phyloP scores from a whole-genome alignment of 306 rosid species.

The Medicago lupulina region DNA sequence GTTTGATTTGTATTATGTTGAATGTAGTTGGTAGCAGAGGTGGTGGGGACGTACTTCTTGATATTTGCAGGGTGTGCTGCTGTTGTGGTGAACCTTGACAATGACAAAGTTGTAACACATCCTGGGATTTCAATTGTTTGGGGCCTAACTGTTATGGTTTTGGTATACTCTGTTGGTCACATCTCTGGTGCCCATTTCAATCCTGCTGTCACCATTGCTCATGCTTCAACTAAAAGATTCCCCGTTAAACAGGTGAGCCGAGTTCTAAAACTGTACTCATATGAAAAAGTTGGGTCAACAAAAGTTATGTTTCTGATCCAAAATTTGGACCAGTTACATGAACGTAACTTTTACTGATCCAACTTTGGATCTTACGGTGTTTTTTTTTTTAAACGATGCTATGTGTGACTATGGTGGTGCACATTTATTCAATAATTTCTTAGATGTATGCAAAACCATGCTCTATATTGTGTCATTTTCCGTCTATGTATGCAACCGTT shows the following conservation, averaged over 20 bases:
- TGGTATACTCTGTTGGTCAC: slow-evolving; percentile 75
- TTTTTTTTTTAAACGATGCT: neutral
- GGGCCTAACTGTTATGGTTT: slow-evolving; percentile 76
- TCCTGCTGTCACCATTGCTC: slow-evolving; percentile 87
- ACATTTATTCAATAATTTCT: neutral
- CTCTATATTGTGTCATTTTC: neutral
- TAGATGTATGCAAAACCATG: neutral
- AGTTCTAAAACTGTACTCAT: neutral
- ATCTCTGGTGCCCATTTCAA: slow-evolving; percentile 92
- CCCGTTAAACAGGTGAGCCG: slow-evolving; percentile 65
- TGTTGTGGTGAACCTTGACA: slow-evolving; percentile 63
- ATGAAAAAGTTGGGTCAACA: too few relatives aligned
- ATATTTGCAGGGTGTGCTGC: slow-evolving; percentile 77
- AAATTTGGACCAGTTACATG: too few relatives aligned
- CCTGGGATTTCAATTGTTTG: slow-evolving; percentile 70
- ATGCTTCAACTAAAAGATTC: slow-evolving; percentile 66
- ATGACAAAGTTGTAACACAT: slow-evolving; percentile 49
- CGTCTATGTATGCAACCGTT: neutral
- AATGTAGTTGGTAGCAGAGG: slow-evolving; percentile 75
- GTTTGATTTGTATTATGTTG: slow-evolving; percentile 1
- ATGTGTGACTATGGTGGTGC: neutral
- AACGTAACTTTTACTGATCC: too few relatives aligned
- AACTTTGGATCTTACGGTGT: too few relatives aligned
- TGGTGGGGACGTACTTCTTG: slow-evolving; percentile 76
- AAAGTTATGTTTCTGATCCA: too few relatives aligned